Evolutionary conservation across 345 rosid species (phyloP).

Genomic region (Eucalyptus regnans): DNA sequence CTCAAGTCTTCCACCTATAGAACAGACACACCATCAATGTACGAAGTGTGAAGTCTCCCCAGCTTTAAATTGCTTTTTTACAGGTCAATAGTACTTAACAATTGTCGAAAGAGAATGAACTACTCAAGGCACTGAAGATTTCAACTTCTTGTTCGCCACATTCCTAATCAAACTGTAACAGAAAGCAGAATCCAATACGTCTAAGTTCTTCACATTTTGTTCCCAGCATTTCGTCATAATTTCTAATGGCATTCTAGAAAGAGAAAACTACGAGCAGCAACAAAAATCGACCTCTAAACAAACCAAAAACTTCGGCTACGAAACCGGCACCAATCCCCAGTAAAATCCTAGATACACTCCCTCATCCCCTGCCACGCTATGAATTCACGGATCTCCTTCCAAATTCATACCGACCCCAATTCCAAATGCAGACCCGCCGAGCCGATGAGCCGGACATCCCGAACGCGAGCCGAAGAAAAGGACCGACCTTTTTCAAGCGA

Average conservation of each 20-base stretch:
- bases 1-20: slow-evolving; percentile 75
- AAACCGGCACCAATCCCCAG: too few species aligned
- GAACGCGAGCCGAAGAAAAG: background rate
- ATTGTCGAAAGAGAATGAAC: background rate
- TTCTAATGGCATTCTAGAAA: background rate
- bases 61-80: background rate
- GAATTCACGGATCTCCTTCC: background rate
- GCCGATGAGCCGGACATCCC: background rate
- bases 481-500: slow-evolving; percentile 64
- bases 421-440: background rate
- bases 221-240: background rate
- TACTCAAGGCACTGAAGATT: background rate
- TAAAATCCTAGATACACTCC: background rate
- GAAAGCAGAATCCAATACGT: background rate
- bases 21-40: background rate
- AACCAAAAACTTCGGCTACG: background rate
- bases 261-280: background rate
- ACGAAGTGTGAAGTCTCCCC: background rate
- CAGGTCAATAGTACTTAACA: background rate
- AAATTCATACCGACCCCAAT: background rate
- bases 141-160: background rate
- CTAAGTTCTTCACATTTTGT: background rate
- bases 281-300: background rate
- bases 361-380: background rate
- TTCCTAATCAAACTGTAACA: background rate